Evolutionary conservation across 2,329 filamentous ascomycete genomes (phyloP).

Genomic region (Ophiostoma triangulosporum): DNA sequence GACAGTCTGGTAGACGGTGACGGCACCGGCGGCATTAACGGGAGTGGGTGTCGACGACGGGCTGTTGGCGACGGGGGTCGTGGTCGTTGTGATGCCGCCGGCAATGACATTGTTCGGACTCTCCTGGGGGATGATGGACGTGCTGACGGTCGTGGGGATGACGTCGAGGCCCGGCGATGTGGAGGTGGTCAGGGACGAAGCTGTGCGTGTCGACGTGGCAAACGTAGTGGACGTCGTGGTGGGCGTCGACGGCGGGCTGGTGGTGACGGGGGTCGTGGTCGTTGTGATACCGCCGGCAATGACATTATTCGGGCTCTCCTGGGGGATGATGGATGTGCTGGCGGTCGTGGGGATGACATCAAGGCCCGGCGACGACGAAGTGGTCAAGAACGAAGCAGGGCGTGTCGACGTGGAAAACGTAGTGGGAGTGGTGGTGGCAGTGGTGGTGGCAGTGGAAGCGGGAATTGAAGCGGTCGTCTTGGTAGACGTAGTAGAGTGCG

Average conservation of each 20-base stretch:
- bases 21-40: neutral
- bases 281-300: neutral
- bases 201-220: neutral
- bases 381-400: neutral
- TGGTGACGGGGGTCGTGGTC: neutral
- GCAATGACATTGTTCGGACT: neutral
- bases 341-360: neutral
- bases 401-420: neutral
- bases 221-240: neutral
- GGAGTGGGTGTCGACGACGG: neutral
- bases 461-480: neutral
- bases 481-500: neutral
- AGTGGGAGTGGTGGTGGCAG: neutral
- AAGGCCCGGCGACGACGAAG: neutral
- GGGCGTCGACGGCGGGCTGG: too few species aligned
- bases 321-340: neutral
- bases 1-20: slow-evolving; percentile 4
- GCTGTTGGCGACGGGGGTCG: neutral
- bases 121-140: neutral
- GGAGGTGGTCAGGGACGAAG: neutral
- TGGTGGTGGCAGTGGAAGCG: neutral
- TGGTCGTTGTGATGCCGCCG: neutral
- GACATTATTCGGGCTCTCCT: neutral
- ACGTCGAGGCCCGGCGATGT: neutral
- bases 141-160: neutral